A percentile compares a stretch with the other conserved stretches of the same genome.
These are phyloP conservation scores for Boletellus sp. DNA, from an alignment of 768 basidiomycete genomes.

Conservation along the genomic window DNA sequence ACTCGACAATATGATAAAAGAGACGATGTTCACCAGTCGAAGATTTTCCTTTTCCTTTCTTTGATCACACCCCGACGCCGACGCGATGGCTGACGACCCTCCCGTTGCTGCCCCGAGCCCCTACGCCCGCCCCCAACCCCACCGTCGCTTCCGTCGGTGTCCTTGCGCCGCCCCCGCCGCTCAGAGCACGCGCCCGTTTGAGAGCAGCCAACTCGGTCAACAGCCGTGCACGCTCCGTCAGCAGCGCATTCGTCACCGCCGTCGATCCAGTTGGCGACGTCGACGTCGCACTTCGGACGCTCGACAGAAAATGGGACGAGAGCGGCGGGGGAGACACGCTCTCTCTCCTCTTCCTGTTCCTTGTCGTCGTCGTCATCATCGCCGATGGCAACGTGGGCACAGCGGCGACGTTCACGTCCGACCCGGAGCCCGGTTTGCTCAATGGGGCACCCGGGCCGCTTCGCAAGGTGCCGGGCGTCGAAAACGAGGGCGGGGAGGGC, in stretches of 20 bases:
- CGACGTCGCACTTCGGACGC: neutral
- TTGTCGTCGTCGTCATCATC: no score
- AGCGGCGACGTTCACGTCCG: neutral
- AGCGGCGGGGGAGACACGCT: no score
- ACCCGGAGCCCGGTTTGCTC: neutral
- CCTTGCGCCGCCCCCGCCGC: neutral
- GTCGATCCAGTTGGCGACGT: constrained; percentile 27
- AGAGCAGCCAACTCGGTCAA: constrained; percentile 52
- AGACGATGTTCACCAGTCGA: no score
- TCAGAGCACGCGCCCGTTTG: constrained; percentile 24
- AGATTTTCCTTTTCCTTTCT: no score
- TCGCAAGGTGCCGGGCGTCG: neutral
- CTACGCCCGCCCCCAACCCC: neutral
- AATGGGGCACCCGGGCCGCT: no score
- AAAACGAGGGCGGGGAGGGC: constrained; percentile 16
- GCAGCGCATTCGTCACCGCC: constrained; percentile 43
- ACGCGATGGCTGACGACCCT: constrained; percentile 1
- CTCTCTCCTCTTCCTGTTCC: neutral
- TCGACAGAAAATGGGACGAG: neutral
- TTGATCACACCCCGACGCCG: constrained; percentile 10
- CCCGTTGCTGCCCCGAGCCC: neutral
- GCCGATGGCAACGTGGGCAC: neutral
- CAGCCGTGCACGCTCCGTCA: constrained; percentile 56
- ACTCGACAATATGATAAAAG: no score
- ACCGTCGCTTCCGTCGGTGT: neutral